A percentile compares a stretch with the other conserved stretches of the same genome.
These are phyloP conservation scores for Diaporthe sp. DNA, from an alignment of 2,329 filamentous ascomycete species.

Conservation along the genomic window DNA sequence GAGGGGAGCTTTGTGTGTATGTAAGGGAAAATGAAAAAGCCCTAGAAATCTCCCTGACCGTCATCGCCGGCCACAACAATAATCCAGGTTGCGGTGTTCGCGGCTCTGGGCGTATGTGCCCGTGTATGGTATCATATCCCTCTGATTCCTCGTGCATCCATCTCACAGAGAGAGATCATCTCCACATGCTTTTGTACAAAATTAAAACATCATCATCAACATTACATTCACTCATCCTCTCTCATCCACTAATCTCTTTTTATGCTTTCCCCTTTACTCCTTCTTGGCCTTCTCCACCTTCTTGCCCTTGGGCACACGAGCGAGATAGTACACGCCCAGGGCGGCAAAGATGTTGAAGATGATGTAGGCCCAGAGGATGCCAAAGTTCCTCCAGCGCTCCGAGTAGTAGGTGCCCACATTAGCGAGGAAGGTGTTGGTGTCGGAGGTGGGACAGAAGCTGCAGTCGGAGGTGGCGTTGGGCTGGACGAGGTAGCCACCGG, in stretches of 20 bases:
- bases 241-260: not conserved
- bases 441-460: conserved; percentile 42
- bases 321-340: conserved; percentile 61
- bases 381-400: conserved; percentile 66
- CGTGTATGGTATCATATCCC: not conserved
- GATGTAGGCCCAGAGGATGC: conserved; percentile 63
- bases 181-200: not conserved
- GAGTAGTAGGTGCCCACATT: conserved; percentile 56
- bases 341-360: conserved; percentile 62
- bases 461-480: conserved; percentile 47
- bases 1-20: not conserved
- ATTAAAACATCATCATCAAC: not conserved
- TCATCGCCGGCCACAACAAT: not conserved
- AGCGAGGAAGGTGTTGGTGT: conserved; percentile 52
- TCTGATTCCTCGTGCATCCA: not conserved
- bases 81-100: not conserved
- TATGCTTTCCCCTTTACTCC: conserved; percentile 4
- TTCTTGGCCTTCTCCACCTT: conserved; percentile 38
- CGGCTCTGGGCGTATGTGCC: not conserved
- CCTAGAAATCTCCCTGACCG: not conserved
- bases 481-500: conserved; percentile 64
- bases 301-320: conserved; percentile 51
- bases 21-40: not conserved
- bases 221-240: not conserved
- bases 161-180: not conserved